Percentiles rank a stretch among this genome's conserved stretches.
These are phyloP conservation scores for Arctostaphylos glauca DNA, from an alignment of 148 eudicot genomes.

Conservation along the genomic window DNA sequence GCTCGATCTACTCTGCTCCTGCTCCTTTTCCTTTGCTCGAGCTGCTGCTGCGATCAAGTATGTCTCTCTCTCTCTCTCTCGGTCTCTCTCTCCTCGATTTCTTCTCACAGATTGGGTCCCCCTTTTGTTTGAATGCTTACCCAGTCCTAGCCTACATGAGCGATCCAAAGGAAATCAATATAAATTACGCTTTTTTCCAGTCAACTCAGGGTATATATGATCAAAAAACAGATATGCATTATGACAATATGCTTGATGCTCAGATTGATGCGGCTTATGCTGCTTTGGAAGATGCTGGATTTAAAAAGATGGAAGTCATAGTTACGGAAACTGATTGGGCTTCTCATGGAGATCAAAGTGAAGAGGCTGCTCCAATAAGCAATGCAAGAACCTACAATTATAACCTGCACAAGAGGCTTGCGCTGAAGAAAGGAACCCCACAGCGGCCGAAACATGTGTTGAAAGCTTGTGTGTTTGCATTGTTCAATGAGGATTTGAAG, in stretches of 20 bases:
- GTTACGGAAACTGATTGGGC: slow-evolving; percentile 79
- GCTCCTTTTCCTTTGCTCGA: too few relatives aligned
- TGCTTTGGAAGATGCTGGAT: slow-evolving; percentile 65
- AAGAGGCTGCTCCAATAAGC: slow-evolving; percentile 49
- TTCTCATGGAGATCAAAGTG: slow-evolving; percentile 56
- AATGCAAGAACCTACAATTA: slow-evolving; percentile 65
- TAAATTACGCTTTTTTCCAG: slow-evolving; percentile 53
- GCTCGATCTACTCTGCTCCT: too few relatives aligned
- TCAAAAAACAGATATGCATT: slow-evolving; percentile 48
- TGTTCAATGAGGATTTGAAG: slow-evolving; percentile 62
- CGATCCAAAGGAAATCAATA: slow-evolving; percentile 45
- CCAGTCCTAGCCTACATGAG: slow-evolving; percentile 63
- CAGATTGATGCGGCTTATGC: slow-evolving; percentile 71
- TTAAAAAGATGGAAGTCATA: slow-evolving; percentile 49
- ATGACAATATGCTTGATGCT: slow-evolving; percentile 74
- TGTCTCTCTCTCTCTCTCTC: too few relatives aligned
- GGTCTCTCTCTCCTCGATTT: slow-evolving; percentile 58
- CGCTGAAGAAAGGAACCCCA: slow-evolving; percentile 61
- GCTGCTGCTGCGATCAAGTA: too few relatives aligned
- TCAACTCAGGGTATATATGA: slow-evolving; percentile 44
- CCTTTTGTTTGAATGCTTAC: too few relatives aligned
- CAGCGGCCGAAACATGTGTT: slow-evolving; percentile 45
- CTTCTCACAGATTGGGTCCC: slow-evolving; percentile 48
- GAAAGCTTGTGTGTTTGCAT: slow-evolving; percentile 57
- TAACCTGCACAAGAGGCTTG: slow-evolving; percentile 62